These are phyloP conservation scores for Arabidopsis lyrata DNA, from an alignment of 441 rosid species.

Conservation along the genomic window DNA sequence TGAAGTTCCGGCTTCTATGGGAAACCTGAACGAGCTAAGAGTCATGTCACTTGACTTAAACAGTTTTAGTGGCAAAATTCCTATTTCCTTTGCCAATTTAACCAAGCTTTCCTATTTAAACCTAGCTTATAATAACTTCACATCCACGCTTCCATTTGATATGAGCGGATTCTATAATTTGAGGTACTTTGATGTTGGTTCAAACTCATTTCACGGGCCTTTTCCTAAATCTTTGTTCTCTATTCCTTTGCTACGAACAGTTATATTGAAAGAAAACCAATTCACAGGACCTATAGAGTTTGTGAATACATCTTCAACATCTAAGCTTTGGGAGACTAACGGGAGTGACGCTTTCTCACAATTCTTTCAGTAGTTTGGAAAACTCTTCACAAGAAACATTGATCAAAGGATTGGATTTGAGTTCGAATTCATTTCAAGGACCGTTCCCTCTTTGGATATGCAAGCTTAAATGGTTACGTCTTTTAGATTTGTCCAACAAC, in stretches of 20 bases:
- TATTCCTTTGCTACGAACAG: accelerated
- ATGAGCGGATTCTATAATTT: neutral
- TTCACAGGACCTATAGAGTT: conserved; percentile 23
- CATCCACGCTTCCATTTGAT: neutral
- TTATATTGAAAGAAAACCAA: neutral
- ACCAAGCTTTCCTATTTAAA: neutral
- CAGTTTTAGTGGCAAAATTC: neutral
- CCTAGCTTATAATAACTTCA: neutral
- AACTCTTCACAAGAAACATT: neutral
- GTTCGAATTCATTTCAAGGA: conserved; percentile 23
- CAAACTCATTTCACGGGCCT: conserved; percentile 1
- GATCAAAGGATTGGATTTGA: conserved; percentile 1
- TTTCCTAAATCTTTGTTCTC: conserved; percentile 23
- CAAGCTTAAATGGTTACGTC: neutral
- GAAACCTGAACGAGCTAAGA: neutral
- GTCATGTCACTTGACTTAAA: neutral
- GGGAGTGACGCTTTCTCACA: neutral
- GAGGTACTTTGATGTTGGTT: neutral
- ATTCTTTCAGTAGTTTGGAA: conserved; percentile 13
- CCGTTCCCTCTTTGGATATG: neutral
- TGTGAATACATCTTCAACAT: neutral
- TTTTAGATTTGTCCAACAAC: conserved; percentile 31
- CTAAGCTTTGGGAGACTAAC: neutral
- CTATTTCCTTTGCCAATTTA: neutral
- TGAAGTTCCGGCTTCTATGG: neutral